Evolutionary conservation across 495 filamentous ascomycete species (phyloP).

Genomic region (Daldinia caldariorum): DNA sequence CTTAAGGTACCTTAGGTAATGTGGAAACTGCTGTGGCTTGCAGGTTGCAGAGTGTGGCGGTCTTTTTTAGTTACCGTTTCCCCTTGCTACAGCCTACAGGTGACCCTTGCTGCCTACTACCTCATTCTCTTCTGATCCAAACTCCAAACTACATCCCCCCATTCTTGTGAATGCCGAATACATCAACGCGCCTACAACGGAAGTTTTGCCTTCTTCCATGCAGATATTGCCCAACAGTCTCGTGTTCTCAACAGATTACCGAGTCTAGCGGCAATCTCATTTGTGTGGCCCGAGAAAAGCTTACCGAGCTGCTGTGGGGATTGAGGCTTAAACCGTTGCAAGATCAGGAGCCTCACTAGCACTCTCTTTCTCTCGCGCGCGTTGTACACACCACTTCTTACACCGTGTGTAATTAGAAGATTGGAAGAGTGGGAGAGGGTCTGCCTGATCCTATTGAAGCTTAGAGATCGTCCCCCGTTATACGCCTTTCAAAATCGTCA

Average conservation of each 20-base stretch:
- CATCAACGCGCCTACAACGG: slow-evolving; percentile 5
- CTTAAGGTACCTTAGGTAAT: no score
- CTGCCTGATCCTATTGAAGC: slow-evolving; percentile 17
- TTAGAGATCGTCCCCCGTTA: slow-evolving; percentile 18
- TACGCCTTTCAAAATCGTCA: slow-evolving; percentile 37
- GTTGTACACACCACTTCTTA: slow-evolving; percentile 14
- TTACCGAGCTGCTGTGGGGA: slow-evolving; percentile 25
- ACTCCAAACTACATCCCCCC: slow-evolving; percentile 40
- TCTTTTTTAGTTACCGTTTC: slow-evolving; percentile 27
- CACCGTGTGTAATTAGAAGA: slow-evolving; percentile 14
- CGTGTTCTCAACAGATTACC: slow-evolving; percentile 29
- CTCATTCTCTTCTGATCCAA: slow-evolving; percentile 23
- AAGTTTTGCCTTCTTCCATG: slow-evolving; percentile 34
- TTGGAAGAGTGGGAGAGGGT: slow-evolving; percentile 2
- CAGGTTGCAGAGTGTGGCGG: slow-evolving; percentile 35
- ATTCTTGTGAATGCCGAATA: slow-evolving; percentile 11
- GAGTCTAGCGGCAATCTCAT: slow-evolving; percentile 11
- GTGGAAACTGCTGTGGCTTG: slow-evolving; percentile 42
- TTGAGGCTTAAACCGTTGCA: slow-evolving; percentile 22
- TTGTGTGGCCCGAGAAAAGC: slow-evolving; percentile 38
- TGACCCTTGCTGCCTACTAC: slow-evolving; percentile 30
- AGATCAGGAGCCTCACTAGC: slow-evolving; percentile 40
- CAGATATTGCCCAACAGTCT: slow-evolving; percentile 36
- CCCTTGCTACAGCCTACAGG: slow-evolving; percentile 3
- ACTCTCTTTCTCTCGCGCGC: background rate